Conservation (phyloP, 2,329 filamentous ascomycete species). For the Aspergillus chevalieri region DNA sequence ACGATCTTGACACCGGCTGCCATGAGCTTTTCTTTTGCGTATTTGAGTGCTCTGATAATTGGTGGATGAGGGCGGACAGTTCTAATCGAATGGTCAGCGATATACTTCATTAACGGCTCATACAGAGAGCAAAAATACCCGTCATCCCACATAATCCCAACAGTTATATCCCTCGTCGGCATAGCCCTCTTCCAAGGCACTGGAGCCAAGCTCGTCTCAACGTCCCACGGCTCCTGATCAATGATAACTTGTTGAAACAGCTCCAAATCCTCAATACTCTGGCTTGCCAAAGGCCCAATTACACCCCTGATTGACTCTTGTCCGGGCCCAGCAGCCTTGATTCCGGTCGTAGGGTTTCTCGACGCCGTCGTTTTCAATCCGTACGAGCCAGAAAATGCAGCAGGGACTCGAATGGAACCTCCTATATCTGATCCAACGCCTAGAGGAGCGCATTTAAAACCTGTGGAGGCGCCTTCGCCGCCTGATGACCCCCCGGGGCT, state of each 20-base stretch:
- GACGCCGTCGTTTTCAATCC: constrained; percentile 37
- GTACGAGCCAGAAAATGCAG: constrained; percentile 41
- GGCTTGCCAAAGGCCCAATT: constrained; percentile 23
- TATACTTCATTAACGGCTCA: neutral
- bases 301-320: constrained; percentile 35
- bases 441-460: constrained; percentile 36
- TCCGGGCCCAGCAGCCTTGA: constrained; percentile 23
- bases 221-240: constrained; percentile 38
- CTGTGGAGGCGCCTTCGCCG: constrained; percentile 39
- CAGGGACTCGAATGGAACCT: constrained; percentile 41
- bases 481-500: constrained; percentile 40
- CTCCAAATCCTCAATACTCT: constrained; percentile 27
- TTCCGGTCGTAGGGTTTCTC: constrained; percentile 26
- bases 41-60: constrained; percentile 40
- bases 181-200: constrained; percentile 34
- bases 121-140: constrained; percentile 26
- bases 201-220: constrained; percentile 36
- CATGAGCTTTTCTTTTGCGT: constrained; percentile 23
- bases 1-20: constrained; percentile 42
- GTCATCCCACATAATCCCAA: constrained; percentile 62
- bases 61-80: constrained; percentile 62
- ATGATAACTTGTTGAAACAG: constrained; percentile 35
- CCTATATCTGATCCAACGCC: constrained; percentile 46
- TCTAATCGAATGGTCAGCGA: constrained; percentile 9
- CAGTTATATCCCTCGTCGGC: constrained; percentile 19